Conservation (phyloP, 768 basidiomycete genomes). For the Panaeolus papilionaceus region DNA sequence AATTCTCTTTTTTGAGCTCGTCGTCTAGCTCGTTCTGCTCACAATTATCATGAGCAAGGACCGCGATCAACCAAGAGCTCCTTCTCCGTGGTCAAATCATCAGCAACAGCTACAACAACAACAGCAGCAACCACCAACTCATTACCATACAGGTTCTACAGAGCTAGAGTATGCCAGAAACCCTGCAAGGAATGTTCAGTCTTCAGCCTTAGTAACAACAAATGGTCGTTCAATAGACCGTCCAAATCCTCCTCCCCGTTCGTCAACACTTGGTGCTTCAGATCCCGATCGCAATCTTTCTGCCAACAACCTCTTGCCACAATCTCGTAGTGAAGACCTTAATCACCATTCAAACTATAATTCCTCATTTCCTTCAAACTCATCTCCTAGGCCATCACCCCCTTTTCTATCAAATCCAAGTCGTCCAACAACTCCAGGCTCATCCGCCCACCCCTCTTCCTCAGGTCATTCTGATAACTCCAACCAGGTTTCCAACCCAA, state of each 20-base stretch:
- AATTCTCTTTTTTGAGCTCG: conserved; percentile 11
- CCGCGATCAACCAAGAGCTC: conserved; percentile 40
- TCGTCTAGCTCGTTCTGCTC: conserved; percentile 13
- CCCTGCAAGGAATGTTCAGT: conserved; percentile 24
- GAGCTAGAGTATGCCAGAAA: conserved; percentile 20
- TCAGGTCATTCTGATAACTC: conserved; percentile 60
- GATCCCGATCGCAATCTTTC: conserved; percentile 60
- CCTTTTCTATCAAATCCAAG: conserved; percentile 50
- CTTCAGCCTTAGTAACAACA: background rate
- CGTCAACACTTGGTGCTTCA: conserved; percentile 64
- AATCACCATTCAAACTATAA: conserved; percentile 53
- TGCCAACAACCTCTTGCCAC: conserved; percentile 42
- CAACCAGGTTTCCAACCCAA: conserved; percentile 49
- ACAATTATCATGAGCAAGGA: conserved; percentile 42
- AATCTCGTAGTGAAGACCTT: conserved; percentile 76
- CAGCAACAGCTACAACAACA: conserved; percentile 31
- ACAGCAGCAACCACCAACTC: conserved; percentile 21
- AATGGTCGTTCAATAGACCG: conserved; percentile 43
- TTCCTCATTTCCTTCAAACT: conserved; percentile 28
- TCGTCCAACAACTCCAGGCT: conserved; percentile 64
- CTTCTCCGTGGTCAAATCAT: conserved; percentile 41
- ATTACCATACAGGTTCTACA: conserved; percentile 12
- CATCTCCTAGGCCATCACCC: conserved; percentile 51
- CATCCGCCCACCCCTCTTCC: conserved; percentile 53
- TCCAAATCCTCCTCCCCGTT: conserved; percentile 61